Conservation (phyloP, 2,329 filamentous ascomycete species). For the Colletotrichum abscissum region DNA sequence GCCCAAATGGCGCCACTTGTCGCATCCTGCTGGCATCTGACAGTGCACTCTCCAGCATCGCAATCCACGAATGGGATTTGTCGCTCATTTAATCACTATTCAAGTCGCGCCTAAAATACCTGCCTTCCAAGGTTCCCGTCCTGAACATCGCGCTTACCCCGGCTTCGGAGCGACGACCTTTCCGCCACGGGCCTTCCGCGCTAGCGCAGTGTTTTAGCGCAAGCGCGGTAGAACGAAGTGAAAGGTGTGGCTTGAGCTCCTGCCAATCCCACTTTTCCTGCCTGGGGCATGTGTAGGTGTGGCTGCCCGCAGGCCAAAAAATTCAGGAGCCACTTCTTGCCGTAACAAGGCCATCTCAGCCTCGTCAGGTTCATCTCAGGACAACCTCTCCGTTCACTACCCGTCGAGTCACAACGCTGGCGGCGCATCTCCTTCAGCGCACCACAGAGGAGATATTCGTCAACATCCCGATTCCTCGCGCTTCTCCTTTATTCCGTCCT, state of each 20-base stretch:
- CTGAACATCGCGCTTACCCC: slow-evolving; percentile 24
- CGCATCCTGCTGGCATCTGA: slow-evolving; percentile 4
- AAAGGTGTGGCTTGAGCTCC: slow-evolving; percentile 13
- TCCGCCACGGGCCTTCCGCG: background rate
- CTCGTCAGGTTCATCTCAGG: slow-evolving; percentile 30
- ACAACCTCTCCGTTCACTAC: slow-evolving; percentile 29
- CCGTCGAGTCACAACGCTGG: slow-evolving; percentile 33
- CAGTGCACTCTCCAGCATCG: background rate
- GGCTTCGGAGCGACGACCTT: background rate
- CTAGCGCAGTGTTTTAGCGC: slow-evolving; percentile 7
- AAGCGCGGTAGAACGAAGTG: slow-evolving; percentile 6
- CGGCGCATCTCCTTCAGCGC: slow-evolving; percentile 31
- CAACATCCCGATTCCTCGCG: background rate
- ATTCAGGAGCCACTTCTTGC: slow-evolving; percentile 31
- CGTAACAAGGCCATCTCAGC: slow-evolving; percentile 32
- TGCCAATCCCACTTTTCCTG: slow-evolving; percentile 1
- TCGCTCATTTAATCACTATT: background rate
- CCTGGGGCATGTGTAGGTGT: background rate
- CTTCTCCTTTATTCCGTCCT: background rate
- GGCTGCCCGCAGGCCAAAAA: slow-evolving; percentile 26
- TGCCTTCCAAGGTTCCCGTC: background rate
- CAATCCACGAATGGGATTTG: background rate
- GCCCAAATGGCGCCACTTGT: slow-evolving; percentile 22
- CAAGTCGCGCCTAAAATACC: background rate
- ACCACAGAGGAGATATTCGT: slow-evolving; percentile 9